Evolutionary conservation across 208 protist species (phyloP), one percentile per base, ranked within the genome.

Genomic region (Wallacemonas sp.): DNA sequence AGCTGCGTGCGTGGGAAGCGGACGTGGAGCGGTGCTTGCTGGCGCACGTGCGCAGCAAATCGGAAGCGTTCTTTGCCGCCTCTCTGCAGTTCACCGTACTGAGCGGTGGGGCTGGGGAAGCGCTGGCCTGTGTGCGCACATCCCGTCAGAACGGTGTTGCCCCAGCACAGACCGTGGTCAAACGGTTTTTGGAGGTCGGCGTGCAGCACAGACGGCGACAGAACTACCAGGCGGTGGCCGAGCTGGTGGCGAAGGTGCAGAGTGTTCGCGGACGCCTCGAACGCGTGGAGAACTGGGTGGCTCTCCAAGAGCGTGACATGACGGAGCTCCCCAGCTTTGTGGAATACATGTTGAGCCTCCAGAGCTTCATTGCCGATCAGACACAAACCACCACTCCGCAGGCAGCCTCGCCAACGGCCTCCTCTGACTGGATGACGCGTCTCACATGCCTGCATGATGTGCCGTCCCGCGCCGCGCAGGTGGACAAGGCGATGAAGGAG

Each of bases 241-340:
- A 27, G 12, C 60, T 88, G 22, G 55, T 80, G 3, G 63, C 48
- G 12, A 48, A 66, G 21, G 69, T 79, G 13, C 64, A 76, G 39
- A 46, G 27, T 1, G 58, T 92, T 10, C 64, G 76, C 12, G 71
- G 69, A 26, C 72, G 71, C 33, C 52, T 93, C 10, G 41, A 66
- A 45, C 69, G 76, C 4, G 63, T 91, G 19, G 87, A 92, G 58
- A 96, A 93, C 75, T 96, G 90, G 87, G 72, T 79, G 8, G 73
- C 79, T 22, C 76, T 96, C 36, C 90, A 87, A 21, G 90, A 96
- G 76, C 76, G 90, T 26, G 87, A 96, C 53, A 79, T 92, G 50
- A 45, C 68, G 13, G 85, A 96, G 66, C 68, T 96, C 22, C 71
- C 79, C 17, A 57, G 26, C 37, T 63, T 86, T 55, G 66, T 82